Percentiles rank a stretch among this genome's conserved stretches.
Evolutionary conservation across 805 yeast species (phyloP).

Genomic region (Starmerella scarabaei): DNA sequence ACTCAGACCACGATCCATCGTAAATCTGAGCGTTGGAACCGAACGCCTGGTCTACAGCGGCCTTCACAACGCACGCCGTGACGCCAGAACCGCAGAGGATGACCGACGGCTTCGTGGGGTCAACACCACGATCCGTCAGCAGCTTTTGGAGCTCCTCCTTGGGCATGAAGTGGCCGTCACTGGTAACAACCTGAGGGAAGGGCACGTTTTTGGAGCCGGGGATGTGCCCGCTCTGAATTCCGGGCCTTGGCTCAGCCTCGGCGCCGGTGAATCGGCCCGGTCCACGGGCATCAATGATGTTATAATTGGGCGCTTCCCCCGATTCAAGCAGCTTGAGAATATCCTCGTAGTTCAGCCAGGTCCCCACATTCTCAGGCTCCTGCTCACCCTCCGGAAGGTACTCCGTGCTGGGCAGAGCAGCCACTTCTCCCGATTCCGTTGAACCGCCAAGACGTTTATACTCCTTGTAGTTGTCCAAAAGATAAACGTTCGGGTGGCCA

Average conservation of each 20-base stretch:
- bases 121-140: conserved; percentile 34
- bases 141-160: conserved; percentile 36
- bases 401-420: conserved; percentile 16
- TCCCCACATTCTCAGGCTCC: conserved; percentile 2
- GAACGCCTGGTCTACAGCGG: conserved; percentile 50
- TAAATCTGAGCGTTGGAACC: conserved; percentile 41
- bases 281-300: conserved; percentile 74
- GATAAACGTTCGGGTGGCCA: conserved; percentile 56
- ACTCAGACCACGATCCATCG: conserved; percentile 61
- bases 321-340: conserved; percentile 43
- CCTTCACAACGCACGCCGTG: conserved; percentile 74
- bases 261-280: conserved; percentile 59
- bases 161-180: conserved; percentile 36
- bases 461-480: conserved; percentile 55
- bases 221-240: conserved; percentile 77
- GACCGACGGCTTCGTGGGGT: conserved; percentile 48
- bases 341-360: conserved; percentile 44
- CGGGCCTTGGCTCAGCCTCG: conserved; percentile 82
- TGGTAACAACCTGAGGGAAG: conserved; percentile 45
- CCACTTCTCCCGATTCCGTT: conserved; percentile 29
- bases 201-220: conserved; percentile 73
- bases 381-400: conserved; percentile 23
- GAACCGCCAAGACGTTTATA: conserved; percentile 39
- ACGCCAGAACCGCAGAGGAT: conserved; percentile 96
- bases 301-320: conserved; percentile 31